Evolutionary conservation across 2,329 filamentous ascomycete species (phyloP).

Genomic region (Arthrinium phaeospermum): DNA sequence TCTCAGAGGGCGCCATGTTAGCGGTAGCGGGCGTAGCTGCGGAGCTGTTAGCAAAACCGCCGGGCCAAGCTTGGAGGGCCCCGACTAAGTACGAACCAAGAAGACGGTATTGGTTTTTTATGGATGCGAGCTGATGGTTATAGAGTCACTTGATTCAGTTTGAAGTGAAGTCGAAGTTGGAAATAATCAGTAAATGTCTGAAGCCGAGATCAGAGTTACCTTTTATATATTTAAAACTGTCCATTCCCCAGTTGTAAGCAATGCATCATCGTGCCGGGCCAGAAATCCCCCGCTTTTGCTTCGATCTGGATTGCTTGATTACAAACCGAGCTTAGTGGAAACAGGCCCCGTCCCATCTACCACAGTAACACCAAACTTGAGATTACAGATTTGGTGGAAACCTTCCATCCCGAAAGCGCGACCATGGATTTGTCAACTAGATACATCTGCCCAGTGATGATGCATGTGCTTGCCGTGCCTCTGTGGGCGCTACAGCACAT

Average conservation of each 20-base stretch:
- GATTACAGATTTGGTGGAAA: background rate
- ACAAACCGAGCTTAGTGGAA: background rate
- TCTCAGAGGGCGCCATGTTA: constrained; percentile 53
- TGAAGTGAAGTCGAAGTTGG: background rate
- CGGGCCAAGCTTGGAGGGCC: background rate
- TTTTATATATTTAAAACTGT: background rate
- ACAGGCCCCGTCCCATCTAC: background rate
- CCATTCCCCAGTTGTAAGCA: background rate
- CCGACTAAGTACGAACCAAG: background rate
- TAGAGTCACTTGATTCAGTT: background rate
- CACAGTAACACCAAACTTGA: background rate
- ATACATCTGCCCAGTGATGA: no score
- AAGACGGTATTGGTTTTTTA: background rate
- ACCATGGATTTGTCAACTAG: background rate
- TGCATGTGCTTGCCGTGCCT: background rate
- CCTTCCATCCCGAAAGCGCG: background rate
- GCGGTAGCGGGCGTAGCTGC: constrained; percentile 48
- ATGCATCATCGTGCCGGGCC: constrained; percentile 18
- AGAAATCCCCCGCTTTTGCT: constrained; percentile 16
- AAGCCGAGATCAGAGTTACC: background rate
- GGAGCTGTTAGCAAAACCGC: background rate
- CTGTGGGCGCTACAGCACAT: background rate
- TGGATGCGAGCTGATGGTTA: background rate
- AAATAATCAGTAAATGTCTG: background rate
- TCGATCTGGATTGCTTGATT: background rate